Percentiles rank a stretch among this genome's conserved stretches.
These are phyloP conservation scores for Polygonum aviculare DNA, from an alignment of 148 eudicot genomes.

Conservation along the genomic window DNA sequence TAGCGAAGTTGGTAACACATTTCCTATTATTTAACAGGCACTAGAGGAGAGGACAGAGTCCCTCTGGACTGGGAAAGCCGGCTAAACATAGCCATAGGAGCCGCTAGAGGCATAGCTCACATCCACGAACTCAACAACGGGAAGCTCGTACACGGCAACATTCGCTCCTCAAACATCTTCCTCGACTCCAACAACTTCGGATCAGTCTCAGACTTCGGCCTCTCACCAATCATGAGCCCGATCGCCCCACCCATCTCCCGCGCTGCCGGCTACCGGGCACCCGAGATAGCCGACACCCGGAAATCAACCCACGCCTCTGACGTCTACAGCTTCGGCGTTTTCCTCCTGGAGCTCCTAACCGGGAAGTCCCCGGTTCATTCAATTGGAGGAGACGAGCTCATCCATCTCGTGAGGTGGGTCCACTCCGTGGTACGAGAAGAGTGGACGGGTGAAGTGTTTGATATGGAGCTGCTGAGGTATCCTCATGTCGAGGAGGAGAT, in stretches of 20 bases:
- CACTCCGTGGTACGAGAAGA: conserved; percentile 78
- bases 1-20: neutral
- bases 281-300: conserved; percentile 70
- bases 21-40: conserved; percentile 30
- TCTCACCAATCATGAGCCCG: conserved; percentile 60
- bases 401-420: conserved; percentile 75
- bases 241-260: conserved; percentile 66
- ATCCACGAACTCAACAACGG: conserved; percentile 51
- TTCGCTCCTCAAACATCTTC: conserved; percentile 76
- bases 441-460: conserved; percentile 85
- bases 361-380: conserved; percentile 70
- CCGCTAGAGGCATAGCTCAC: conserved; percentile 70
- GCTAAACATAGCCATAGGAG: conserved; percentile 58
- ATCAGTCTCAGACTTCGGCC: conserved; percentile 62
- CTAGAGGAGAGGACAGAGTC: conserved; percentile 50
- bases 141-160: conserved; percentile 76
- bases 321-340: conserved; percentile 82
- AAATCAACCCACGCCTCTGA: conserved; percentile 71
- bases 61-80: conserved; percentile 84
- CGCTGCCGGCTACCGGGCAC: conserved; percentile 83
- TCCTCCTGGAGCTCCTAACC: conserved; percentile 71
- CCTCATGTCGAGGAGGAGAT: conserved; percentile 75
- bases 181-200: conserved; percentile 55
- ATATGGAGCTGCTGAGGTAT: conserved; percentile 60
- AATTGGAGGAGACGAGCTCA: conserved; percentile 45